Percentiles rank a stretch among this genome's conserved stretches.
phyloP scores from a whole-genome alignment of 2,329 filamentous ascomycete species.

The Metarhizium rileyi region DNA sequence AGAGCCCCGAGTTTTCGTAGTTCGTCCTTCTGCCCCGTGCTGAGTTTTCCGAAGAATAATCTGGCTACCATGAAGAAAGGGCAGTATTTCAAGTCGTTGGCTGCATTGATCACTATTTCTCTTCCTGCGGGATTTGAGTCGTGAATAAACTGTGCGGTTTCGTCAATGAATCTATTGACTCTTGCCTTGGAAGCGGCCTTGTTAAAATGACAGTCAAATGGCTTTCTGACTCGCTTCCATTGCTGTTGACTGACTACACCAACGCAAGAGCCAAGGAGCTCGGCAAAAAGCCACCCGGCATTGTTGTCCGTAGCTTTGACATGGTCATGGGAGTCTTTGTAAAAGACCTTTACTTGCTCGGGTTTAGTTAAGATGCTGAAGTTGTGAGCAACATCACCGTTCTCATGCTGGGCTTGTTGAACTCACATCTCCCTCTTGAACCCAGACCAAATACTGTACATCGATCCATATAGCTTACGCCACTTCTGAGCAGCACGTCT shows the following conservation, averaged over 20 bases:
- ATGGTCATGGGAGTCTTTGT: conserved; percentile 6
- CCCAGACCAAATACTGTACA: conserved; percentile 8
- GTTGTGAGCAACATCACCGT: no score
- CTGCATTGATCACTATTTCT: not conserved
- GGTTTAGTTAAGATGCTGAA: conserved; percentile 6
- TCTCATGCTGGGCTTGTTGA: no score
- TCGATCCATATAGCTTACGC: not conserved
- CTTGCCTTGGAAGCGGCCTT: not conserved
- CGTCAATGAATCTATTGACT: not conserved
- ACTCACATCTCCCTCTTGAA: conserved; percentile 7
- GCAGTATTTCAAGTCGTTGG: conserved; percentile 5
- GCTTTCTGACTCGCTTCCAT: conserved; percentile 4
- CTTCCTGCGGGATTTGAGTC: not conserved
- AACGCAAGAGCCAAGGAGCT: conserved; percentile 6
- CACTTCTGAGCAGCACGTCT: conserved; percentile 1
- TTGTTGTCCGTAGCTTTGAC: conserved; percentile 6
- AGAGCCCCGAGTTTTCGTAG: not conserved
- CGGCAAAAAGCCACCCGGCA: conserved; percentile 5
- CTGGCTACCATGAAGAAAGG: conserved; percentile 6
- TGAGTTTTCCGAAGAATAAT: conserved; percentile 6
- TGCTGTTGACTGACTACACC: conserved; percentile 3
- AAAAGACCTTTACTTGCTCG: conserved; percentile 4
- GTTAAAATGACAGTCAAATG: conserved; percentile 6
- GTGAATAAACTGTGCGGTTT: not conserved
- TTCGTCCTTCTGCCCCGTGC: not conserved